Percentiles rank a stretch among this genome's conserved stretches.
Conservation (phyloP, 2,329 filamentous ascomycete species). For the Pestalotiopsis sp. region DNA sequence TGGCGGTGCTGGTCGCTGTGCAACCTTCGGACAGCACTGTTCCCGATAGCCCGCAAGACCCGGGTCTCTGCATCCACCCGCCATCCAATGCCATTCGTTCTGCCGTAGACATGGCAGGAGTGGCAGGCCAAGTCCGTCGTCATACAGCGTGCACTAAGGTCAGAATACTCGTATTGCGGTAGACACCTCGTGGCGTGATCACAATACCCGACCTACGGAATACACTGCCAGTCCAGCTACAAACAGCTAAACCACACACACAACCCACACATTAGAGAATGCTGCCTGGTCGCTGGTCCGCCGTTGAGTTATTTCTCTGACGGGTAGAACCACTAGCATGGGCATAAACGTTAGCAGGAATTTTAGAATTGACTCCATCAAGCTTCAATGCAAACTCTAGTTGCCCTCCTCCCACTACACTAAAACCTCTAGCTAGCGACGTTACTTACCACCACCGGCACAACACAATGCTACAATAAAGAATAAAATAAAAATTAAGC, state of each 20-base stretch:
- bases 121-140: background rate
- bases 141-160: background rate
- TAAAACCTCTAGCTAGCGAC: background rate
- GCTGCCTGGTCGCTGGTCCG: background rate
- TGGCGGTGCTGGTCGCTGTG: background rate
- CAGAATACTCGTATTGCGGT: background rate
- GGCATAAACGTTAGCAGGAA: background rate
- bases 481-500: background rate
- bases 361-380: background rate
- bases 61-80: background rate
- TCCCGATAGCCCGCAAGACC: background rate
- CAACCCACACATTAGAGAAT: background rate
- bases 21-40: background rate
- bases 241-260: background rate
- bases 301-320: background rate
- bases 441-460: too few species aligned
- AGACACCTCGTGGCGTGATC: background rate
- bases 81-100: background rate
- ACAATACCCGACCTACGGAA: background rate
- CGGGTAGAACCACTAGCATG: background rate
- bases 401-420: background rate
- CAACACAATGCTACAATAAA: background rate
- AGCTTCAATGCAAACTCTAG: background rate
- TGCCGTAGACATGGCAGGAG: too few species aligned
- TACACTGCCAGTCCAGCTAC: background rate